Base-by-base conservation (phyloP, 345 rosid genomes). In the Lepidium africanum region DNA sequence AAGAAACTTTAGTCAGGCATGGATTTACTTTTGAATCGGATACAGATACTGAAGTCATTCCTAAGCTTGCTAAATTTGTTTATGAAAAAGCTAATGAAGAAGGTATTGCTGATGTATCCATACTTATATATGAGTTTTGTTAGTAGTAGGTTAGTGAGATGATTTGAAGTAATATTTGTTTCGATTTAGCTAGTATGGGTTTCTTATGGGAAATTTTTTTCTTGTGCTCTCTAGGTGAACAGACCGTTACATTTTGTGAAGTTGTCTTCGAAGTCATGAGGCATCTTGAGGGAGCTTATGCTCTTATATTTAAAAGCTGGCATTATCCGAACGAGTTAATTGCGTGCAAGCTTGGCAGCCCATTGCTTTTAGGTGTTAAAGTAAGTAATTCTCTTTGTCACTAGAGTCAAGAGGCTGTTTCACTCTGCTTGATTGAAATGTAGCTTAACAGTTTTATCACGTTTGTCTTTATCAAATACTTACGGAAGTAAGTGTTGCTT, bases 261-360 rank as follows among this genome's bases (percentile, higher is more conserved):
- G 97, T 94, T 77, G 97, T 94, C 27, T 80, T 87, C 67, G 99
- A 94, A 81, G 96, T 94, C 65, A 86, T 94, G 92, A 83, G 92
- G 70, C 97, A 87, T 70, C 95, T 94, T 63, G 99, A 91, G 71
- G 99, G 99, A 71, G 99, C 99, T 42, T 94, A 91, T 81, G 99
- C 99, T 56, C 99, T 94, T 72, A 80, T 91, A 16, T 91, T 94
- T 71, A 94, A 91, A 80, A 94, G 99, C 74, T 70, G 76, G 56
- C 97, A 89, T 71, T 94, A 94, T 78, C 97, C 95, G 19, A 87
- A 94, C 65, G 97, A 94, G 85, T 80, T 94, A 71, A 80, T 94
- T 69, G 97, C 99, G 3, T 91, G 99, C 86, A 94, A 87, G 81
- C 92, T 87, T 63, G 99, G 99, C 17, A 94, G 99, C 57, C 97